Base-by-base conservation (phyloP, 768 basidiomycete genomes). In the Trametes meyenii region DNA sequence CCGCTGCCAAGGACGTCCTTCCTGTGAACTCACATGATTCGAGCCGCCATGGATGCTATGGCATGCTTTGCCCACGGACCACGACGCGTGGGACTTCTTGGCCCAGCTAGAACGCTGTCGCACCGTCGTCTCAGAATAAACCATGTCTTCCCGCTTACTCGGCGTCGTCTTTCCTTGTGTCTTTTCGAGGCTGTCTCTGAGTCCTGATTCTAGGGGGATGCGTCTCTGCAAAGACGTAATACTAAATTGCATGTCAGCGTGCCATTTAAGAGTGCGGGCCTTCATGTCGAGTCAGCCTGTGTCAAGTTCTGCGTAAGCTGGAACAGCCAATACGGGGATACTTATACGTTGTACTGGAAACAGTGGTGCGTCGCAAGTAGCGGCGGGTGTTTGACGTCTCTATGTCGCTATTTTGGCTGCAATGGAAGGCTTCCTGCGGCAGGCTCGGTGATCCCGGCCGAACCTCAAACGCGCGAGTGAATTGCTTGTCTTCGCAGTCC, bases 11-110 rank as follows among this genome's bases (percentile, higher is more conserved):
- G 49, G 23, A 17, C 5, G 11, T 35, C 38, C 12, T 48, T n/a
- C n/a, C 19, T 44, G 14, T 8, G 14, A 19, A 50, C 46, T 54
- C 56, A 33, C 45, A 46, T 52, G 52, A 49, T 42, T 26, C 38
- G 52, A 50, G 23, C 24, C 24, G 46, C 23, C 42, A 50, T 24
- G 26, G 24, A 26, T 36, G 11, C 52, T 33, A 33, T 39, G 33
- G 48, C 43, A 38, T 21, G 14, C 45, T 17, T 19, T 58, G 51
- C 62, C 55, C 62, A 63, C 62, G 62, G 50, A 38, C 16, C 10
- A n/a, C 17, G 29, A 39, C 35, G 44, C 52, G 62, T 63, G 62
- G 50, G 62, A 63, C 39, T 29, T 21, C 16, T 33, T 36, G 16
- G 11, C 39, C 24, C 38, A 50, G 36, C 51, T 39, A 55, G 55